A percentile compares a stretch with the other conserved stretches of the same genome.
Conservation (phyloP, 805 yeast genomes). For the Saccharomycopsis schoenii region DNA sequence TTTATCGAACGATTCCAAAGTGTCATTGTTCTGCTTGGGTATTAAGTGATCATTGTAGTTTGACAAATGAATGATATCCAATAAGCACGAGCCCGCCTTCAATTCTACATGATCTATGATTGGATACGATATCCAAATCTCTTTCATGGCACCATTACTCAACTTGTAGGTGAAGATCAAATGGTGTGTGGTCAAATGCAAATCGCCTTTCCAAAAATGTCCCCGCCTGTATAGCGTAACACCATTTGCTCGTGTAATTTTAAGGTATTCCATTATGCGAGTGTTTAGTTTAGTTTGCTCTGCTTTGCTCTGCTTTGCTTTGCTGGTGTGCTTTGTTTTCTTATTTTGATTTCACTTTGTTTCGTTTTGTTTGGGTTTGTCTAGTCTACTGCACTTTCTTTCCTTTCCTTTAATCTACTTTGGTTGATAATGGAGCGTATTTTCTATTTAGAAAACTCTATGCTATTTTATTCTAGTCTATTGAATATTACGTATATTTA, state of each 20-base stretch:
- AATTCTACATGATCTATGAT: conserved; percentile 54
- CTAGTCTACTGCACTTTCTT: too few relatives aligned
- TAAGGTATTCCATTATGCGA: conserved; percentile 41
- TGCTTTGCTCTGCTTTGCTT: not conserved
- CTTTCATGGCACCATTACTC: conserved; percentile 31
- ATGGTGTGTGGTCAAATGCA: conserved; percentile 70
- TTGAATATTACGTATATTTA: too few relatives aligned
- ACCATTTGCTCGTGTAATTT: conserved; percentile 41
- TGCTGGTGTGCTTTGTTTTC: too few relatives aligned
- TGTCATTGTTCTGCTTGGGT: not conserved
- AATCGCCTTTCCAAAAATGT: conserved; percentile 40
- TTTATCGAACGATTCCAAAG: conserved; percentile 3
- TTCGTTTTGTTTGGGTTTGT: too few relatives aligned
- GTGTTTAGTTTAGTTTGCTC: not conserved
- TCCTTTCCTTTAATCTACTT: too few relatives aligned
- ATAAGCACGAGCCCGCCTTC: conserved; percentile 42
- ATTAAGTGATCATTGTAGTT: conserved; percentile 1
- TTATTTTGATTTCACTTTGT: too few relatives aligned
- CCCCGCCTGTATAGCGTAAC: conserved; percentile 54
- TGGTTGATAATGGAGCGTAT: too few relatives aligned
- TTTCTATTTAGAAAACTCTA: too few relatives aligned
- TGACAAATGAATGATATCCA: conserved; percentile 19
- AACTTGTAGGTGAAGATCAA: conserved; percentile 45
- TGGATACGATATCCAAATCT: conserved; percentile 90
- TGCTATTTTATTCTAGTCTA: too few relatives aligned